phyloP scores from a whole-genome alignment of 2,329 filamentous ascomycete species.

The Fusarium vanettenii region DNA sequence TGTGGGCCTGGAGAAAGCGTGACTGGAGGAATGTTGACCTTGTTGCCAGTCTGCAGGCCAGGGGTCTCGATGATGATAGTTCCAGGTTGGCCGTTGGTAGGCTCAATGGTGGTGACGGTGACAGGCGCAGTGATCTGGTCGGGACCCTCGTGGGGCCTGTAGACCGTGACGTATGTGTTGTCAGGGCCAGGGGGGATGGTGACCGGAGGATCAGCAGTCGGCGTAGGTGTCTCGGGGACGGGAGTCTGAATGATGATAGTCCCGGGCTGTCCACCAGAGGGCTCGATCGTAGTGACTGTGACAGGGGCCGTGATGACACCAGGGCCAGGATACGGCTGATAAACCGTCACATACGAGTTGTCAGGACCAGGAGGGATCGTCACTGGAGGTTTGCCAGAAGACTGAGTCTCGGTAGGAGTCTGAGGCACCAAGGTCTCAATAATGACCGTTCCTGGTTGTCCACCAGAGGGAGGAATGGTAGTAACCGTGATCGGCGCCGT shows the following conservation, averaged over 20 bases:
- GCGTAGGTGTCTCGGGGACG: background rate
- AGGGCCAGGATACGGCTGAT: conserved; percentile 13
- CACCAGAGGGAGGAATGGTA: conserved; percentile 19
- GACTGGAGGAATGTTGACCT: background rate
- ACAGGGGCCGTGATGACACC: conserved; percentile 4
- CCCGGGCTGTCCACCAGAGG: background rate
- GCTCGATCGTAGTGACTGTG: background rate
- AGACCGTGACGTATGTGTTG: conserved; percentile 26
- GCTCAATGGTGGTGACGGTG: conserved; percentile 21
- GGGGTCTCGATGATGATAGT: conserved; percentile 30
- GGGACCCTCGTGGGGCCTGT: conserved; percentile 22
- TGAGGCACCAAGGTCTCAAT: conserved; percentile 19
- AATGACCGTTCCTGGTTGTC: conserved; percentile 23
- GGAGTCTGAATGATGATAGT: conserved; percentile 11
- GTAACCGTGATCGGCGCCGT: conserved; percentile 24
- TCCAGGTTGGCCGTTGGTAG: conserved; percentile 13
- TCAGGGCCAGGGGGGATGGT: conserved; percentile 19
- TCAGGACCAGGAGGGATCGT: conserved; percentile 12
- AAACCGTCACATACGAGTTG: conserved; percentile 16
- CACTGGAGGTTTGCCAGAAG: conserved; percentile 14
- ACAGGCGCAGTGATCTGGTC: conserved; percentile 20
- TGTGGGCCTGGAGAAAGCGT: background rate
- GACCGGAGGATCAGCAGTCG: background rate
- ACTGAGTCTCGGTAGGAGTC: background rate
- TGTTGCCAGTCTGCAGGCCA: background rate